Conservation (phyloP, 805 yeast species). For the Kregervanrija fluxuum region DNA sequence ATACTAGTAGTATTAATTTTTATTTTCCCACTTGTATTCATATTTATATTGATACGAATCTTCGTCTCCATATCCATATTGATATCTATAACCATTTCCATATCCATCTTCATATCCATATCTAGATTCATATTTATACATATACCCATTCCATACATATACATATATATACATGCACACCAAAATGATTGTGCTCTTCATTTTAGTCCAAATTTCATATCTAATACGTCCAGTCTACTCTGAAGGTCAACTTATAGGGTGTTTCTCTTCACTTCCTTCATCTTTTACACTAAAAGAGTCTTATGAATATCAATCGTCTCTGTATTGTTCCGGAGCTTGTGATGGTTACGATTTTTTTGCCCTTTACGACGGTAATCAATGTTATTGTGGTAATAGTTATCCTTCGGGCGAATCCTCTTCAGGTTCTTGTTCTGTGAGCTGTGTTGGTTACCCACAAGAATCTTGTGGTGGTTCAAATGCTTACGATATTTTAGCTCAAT, state of each 20-base stretch:
- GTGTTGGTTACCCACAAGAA: conserved; percentile 58
- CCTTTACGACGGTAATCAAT: conserved; percentile 42
- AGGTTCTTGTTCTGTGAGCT: conserved; percentile 35
- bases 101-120: not conserved
- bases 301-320: conserved; percentile 52
- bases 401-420: conserved; percentile 24
- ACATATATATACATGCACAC: not conserved
- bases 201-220: not conserved
- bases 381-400: conserved; percentile 58
- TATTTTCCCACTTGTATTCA: too few relatives aligned
- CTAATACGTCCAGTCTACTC: not conserved
- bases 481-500: conserved; percentile 38
- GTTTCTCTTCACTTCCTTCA: conserved; percentile 30
- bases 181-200: not conserved
- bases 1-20: too few relatives aligned
- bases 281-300: conserved; percentile 37
- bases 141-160: conserved; percentile 1
- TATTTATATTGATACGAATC: too few relatives aligned
- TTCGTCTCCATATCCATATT: too few relatives aligned
- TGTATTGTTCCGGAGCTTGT: conserved; percentile 40
- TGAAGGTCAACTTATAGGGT: conserved; percentile 25
- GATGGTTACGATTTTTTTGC: conserved; percentile 44
- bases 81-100: too few relatives aligned
- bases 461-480: conserved; percentile 50
- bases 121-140: not conserved